Evolutionary conservation across 1,284 basidiomycete genomes (phyloP), one percentile per base, ranked within the genome.

Genomic region (Xerocomus nothofagi): DNA sequence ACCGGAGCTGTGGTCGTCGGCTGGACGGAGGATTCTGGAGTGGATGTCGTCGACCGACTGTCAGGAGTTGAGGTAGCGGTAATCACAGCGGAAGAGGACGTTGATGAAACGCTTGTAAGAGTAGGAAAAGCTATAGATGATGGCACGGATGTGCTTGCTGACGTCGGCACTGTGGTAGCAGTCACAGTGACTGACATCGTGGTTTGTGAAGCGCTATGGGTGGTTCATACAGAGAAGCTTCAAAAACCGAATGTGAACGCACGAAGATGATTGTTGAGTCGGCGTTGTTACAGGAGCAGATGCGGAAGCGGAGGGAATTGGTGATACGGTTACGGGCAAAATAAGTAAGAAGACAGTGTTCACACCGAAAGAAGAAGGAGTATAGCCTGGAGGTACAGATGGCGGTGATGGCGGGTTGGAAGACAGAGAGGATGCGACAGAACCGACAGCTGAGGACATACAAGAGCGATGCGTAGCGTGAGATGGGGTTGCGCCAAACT

Each of bases 381-480:
- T 7, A 36, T 24, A 21, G 26, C 40, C 44, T 37, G 47, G 36
- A 30, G 39, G 9, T 38, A 50, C 20, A 21, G 41, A 41, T 27
- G 47, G 17, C 6, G 52, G n/a, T 15, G 27, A 51, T 17, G 49
- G 41, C 30, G 31, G 37, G 45, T 39, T 44, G 33, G 39, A 46
- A 36, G 55, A 44, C 32, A 34, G 12, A 42, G 44, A 32, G 24
- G 31, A 32, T 33, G 21, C 15, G 20, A 49, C n/a, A 39, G 47
- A 26, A 47, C 34, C 55, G 40, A 50, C 15, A 39, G 39, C 46
- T 36, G 53, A 51, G 52, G 61, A 54, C 63, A 66, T 66, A 43
- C 24, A 42, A 53, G 27, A 44, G 47, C 39, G 47, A 36, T 12
- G 44, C 39, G 55, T 40, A 30, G 41, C 17, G 58, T 39, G 50